These are phyloP conservation scores for Hsuehochloa calcarea DNA, from an alignment of 176 grass and related monocot species.

Conservation along the genomic window DNA sequence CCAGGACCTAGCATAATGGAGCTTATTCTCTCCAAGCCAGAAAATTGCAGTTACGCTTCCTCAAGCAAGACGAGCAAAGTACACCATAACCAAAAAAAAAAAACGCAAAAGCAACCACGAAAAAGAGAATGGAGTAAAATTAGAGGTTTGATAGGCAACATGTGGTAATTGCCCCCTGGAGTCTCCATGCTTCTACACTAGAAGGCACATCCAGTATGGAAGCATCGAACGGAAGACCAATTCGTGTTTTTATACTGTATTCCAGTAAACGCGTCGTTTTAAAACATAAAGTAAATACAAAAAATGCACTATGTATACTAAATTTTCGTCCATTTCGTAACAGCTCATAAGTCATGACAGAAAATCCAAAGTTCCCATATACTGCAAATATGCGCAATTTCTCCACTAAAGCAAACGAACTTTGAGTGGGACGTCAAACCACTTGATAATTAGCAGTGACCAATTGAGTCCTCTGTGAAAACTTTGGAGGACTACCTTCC, in stretches of 20 bases:
- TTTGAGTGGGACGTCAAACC: conserved; percentile 35
- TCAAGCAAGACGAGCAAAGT: not conserved
- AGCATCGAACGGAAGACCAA: not conserved
- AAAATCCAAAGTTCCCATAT: not conserved
- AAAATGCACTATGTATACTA: not conserved
- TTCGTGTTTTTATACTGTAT: not conserved
- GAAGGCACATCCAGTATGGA: not conserved
- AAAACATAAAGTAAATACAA: conserved; percentile 6
- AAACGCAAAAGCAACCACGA: not conserved
- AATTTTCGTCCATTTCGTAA: not conserved
- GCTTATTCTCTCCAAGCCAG: not conserved
- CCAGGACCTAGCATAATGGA: not conserved
- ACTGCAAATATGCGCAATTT: not conserved
- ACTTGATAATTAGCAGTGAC: conserved; percentile 56
- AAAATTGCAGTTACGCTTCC: not conserved
- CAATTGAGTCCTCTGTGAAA: conserved; percentile 69
- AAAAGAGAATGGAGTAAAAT: not conserved
- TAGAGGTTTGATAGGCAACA: not conserved
- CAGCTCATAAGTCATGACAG: not conserved
- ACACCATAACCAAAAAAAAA: not conserved
- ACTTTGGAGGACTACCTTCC: conserved; percentile 50
- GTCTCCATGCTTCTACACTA: not conserved
- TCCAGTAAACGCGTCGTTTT: not conserved
- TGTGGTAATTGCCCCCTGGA: not conserved
- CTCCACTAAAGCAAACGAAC: not conserved